These are phyloP conservation scores for Lachnellula occidentalis DNA, from an alignment of 2,329 filamentous ascomycete genomes.

Conservation along the genomic window DNA sequence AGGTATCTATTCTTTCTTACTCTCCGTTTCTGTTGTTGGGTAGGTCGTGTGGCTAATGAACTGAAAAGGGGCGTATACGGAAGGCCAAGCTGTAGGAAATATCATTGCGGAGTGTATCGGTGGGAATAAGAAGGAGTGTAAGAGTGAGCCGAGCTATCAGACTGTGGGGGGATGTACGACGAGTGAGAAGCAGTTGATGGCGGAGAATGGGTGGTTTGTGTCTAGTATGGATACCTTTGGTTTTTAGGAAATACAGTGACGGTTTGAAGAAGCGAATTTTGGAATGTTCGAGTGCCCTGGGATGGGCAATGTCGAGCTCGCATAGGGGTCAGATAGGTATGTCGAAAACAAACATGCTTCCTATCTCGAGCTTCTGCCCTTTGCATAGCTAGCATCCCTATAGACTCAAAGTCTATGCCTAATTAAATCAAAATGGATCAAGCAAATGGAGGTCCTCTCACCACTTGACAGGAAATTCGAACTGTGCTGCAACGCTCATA, in stretches of 20 bases:
- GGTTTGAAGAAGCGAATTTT: too few relatives aligned
- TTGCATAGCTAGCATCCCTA: too few relatives aligned
- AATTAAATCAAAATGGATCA: too few relatives aligned
- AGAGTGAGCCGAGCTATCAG: constrained; percentile 8
- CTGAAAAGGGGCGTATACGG: constrained; percentile 43
- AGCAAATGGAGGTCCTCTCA: too few relatives aligned
- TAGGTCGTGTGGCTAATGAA: not conserved
- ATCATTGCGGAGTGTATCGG: constrained; percentile 37
- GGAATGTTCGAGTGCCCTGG: too few relatives aligned
- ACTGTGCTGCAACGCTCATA: too few relatives aligned
- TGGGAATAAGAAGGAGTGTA: constrained; percentile 15
- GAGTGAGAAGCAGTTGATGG: constrained; percentile 1
- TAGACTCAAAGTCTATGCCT: too few relatives aligned
- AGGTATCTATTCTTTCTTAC: constrained; percentile 30
- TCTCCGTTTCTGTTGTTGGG: not conserved
- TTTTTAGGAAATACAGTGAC: not conserved
- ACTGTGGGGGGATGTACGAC: constrained; percentile 10
- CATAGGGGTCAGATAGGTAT: too few relatives aligned
- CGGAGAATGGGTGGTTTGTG: constrained; percentile 14
- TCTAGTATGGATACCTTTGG: constrained; percentile 14
- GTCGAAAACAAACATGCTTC: too few relatives aligned
- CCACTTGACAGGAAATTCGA: too few relatives aligned
- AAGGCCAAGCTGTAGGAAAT: constrained; percentile 46
- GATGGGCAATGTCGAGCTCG: too few relatives aligned
- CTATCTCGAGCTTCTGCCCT: too few relatives aligned